phyloP scores from a whole-genome alignment of 352 stramenopile species.

The Phytophthora tubulina region DNA sequence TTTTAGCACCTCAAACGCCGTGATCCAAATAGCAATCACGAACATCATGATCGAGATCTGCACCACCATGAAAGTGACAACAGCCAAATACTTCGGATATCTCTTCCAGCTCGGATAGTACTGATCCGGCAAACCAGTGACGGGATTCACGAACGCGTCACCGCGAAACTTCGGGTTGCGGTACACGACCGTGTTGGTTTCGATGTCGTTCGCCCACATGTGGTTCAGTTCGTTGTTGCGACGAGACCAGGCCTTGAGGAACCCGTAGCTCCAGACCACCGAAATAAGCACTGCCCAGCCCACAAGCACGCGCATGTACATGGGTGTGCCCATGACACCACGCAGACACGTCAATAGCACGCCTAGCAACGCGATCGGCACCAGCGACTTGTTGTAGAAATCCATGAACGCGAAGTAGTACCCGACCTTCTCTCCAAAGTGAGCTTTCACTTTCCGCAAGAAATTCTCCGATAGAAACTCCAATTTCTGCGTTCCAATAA shows the following conservation, averaged over 20 bases:
- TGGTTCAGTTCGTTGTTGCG: constrained; percentile 82
- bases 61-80: constrained; percentile 75
- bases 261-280: constrained; percentile 84
- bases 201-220: constrained; percentile 74
- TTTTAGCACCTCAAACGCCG: constrained; percentile 79
- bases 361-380: constrained; percentile 80
- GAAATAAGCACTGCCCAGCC: constrained; percentile 80
- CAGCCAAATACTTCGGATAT: constrained; percentile 76
- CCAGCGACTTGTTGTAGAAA: constrained; percentile 88
- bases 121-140: constrained; percentile 69
- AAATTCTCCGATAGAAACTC: constrained; percentile 73
- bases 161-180: constrained; percentile 78
- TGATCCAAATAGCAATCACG: constrained; percentile 87
- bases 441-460: constrained; percentile 66
- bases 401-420: constrained; percentile 91
- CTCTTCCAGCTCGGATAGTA: constrained; percentile 82
- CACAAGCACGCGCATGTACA: constrained; percentile 87
- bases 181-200: constrained; percentile 77
- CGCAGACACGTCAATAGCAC: constrained; percentile 76
- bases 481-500: constrained; percentile 74
- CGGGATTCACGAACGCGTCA: constrained; percentile 63
- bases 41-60: constrained; percentile 91
- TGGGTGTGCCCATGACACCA: constrained; percentile 64
- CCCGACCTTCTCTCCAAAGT: constrained; percentile 88
- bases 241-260: constrained; percentile 82